A percentile compares a stretch with the other conserved stretches of the same genome.
phyloP scores from a whole-genome alignment of 2,329 filamentous ascomycete genomes.

The Pezizomycotina sp. region DNA sequence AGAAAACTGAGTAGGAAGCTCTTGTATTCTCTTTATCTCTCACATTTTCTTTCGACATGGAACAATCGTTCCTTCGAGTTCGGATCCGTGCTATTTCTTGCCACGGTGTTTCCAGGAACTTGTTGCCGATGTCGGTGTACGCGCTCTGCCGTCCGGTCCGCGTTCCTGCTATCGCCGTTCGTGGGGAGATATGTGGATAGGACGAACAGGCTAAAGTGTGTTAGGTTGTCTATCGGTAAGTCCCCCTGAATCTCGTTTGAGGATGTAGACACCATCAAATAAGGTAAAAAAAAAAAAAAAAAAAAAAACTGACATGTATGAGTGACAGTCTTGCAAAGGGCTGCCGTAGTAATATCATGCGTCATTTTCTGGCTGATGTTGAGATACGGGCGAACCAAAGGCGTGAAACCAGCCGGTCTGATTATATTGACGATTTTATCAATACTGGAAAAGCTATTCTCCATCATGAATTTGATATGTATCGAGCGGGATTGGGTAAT shows the following conservation, averaged over 20 bases:
- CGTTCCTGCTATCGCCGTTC: constrained; percentile 41
- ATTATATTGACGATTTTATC: constrained; percentile 39
- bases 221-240: constrained; percentile 40
- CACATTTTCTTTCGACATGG: constrained; percentile 47
- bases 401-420: too few relatives aligned
- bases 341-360: constrained; percentile 35
- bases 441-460: constrained; percentile 51
- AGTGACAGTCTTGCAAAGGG: constrained; percentile 28
- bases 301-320: too few relatives aligned
- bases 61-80: constrained; percentile 50
- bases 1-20: too few relatives aligned
- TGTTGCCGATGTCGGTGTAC: too few relatives aligned
- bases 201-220: constrained; percentile 35
- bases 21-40: constrained; percentile 45
- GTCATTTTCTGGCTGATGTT: constrained; percentile 28
- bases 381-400: constrained; percentile 28
- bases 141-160: constrained; percentile 42
- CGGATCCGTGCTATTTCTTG: constrained; percentile 43
- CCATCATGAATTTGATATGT: constrained; percentile 48
- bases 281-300: too few relatives aligned
- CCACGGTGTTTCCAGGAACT: constrained; percentile 40
- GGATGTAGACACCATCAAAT: too few relatives aligned
- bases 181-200: constrained; percentile 45
- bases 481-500: constrained; percentile 52
- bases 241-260: too few relatives aligned